phyloP scores from a whole-genome alignment of 2,329 filamentous ascomycete species.

The Conoideocrella luteorostrata region DNA sequence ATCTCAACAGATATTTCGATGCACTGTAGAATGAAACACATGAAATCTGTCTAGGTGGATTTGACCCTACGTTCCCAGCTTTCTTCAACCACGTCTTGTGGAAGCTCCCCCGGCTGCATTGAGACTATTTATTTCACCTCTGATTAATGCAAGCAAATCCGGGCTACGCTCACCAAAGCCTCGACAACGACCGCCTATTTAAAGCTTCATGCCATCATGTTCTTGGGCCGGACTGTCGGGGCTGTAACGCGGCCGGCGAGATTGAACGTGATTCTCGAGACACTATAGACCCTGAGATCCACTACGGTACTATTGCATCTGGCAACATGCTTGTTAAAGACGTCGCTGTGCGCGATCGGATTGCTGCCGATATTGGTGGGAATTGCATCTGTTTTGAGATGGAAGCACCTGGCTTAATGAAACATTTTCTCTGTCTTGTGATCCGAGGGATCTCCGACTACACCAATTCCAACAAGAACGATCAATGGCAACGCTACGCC shows the following conservation, averaged over 20 bases:
- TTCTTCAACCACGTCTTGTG: constrained; percentile 7
- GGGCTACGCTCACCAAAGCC: constrained; percentile 4
- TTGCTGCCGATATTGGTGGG: neutral
- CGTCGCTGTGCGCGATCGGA: constrained; percentile 3
- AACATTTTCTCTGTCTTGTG: constrained; percentile 1
- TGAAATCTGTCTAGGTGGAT: no score
- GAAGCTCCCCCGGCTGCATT: constrained; percentile 7
- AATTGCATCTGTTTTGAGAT: constrained; percentile 2
- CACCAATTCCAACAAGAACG: constrained; percentile 21
- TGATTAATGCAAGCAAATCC: constrained; percentile 3
- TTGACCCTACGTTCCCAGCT: constrained; percentile 8
- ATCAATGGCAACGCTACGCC: constrained; percentile 18
- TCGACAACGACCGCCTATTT: constrained; percentile 10
- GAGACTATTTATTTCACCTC: no score
- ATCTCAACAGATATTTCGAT: no score
- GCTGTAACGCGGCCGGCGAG: constrained; percentile 3
- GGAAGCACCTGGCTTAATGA: constrained; percentile 3
- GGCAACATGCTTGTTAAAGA: constrained; percentile 5
- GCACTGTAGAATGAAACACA: no score
- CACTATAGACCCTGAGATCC: constrained; percentile 6
- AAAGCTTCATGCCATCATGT: constrained; percentile 7
- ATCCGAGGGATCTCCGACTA: constrained; percentile 21
- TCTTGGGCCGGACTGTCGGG: constrained; percentile 5
- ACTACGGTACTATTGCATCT: constrained; percentile 10
- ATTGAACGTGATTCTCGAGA: neutral